Conservation (phyloP, 2,329 filamentous ascomycete species). For the Microcera coccophila region DNA sequence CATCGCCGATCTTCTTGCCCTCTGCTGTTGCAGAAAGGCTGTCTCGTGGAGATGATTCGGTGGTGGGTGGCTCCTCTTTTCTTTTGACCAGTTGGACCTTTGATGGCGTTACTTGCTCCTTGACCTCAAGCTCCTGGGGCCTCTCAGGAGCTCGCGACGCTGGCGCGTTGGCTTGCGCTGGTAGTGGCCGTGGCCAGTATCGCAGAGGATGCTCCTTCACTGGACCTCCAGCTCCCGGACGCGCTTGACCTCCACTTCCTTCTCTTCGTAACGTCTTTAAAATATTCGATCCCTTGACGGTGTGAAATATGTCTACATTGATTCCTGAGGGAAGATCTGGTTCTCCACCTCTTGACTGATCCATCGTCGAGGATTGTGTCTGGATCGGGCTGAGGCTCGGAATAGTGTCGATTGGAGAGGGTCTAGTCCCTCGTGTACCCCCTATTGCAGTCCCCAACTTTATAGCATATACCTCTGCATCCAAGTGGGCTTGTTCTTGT, state of each 20-base stretch:
- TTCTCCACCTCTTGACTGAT: slow-evolving; percentile 18
- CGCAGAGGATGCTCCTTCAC: slow-evolving; percentile 38
- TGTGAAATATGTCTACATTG: slow-evolving; percentile 48
- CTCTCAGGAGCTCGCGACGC: slow-evolving; percentile 2
- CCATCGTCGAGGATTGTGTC: slow-evolving; percentile 4
- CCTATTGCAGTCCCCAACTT: slow-evolving; percentile 3
- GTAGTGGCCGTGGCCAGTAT: slow-evolving; percentile 30
- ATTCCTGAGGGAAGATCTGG: slow-evolving; percentile 39
- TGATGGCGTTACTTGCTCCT: not conserved
- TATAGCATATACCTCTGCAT: slow-evolving; percentile 7
- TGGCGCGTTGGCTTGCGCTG: slow-evolving; percentile 14
- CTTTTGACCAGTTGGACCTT: not conserved
- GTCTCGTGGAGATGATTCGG: slow-evolving; percentile 4
- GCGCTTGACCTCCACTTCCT: slow-evolving; percentile 9
- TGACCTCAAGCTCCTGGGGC: slow-evolving; percentile 6
- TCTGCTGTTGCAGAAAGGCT: slow-evolving; percentile 1
- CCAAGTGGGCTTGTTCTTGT: not conserved
- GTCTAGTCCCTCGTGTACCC: slow-evolving; percentile 3
- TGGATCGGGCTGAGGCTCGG: slow-evolving; percentile 11
- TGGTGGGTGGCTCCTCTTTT: not conserved
- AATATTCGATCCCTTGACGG: slow-evolving; percentile 42
- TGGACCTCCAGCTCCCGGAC: slow-evolving; percentile 14
- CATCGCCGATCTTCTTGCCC: slow-evolving; percentile 12
- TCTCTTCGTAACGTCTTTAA: slow-evolving; percentile 36
- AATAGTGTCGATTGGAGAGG: slow-evolving; percentile 8